These are phyloP conservation scores for Clitopilus passeckerianus DNA, from an alignment of 768 basidiomycete genomes.

Conservation along the genomic window DNA sequence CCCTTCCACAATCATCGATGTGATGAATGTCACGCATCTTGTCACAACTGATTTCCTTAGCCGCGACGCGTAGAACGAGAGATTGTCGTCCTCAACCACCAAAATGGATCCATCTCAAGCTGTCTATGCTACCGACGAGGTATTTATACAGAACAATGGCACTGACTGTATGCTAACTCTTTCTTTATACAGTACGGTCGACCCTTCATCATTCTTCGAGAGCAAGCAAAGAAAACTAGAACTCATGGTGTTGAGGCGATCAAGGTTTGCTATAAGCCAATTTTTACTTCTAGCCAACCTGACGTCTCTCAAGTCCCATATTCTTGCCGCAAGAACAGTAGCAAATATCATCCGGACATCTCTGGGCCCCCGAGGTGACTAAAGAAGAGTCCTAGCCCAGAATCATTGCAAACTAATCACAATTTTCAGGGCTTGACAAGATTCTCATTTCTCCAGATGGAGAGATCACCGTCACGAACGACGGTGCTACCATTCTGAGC, in stretches of 20 bases:
- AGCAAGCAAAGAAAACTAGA: slow-evolving; percentile 89
- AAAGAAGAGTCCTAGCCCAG: neutral
- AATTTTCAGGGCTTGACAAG: slow-evolving; percentile 78
- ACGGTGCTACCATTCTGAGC: slow-evolving; percentile 95
- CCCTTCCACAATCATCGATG: slow-evolving; percentile 23
- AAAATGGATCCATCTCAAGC: slow-evolving; percentile 52
- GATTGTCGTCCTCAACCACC: slow-evolving; percentile 6
- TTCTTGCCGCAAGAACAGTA: slow-evolving; percentile 91
- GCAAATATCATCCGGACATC: slow-evolving; percentile 94
- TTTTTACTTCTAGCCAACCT: slow-evolving; percentile 8
- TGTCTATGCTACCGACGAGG: slow-evolving; percentile 86
- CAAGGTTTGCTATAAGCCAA: slow-evolving; percentile 52
- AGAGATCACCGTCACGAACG: slow-evolving; percentile 98
- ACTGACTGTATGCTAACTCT: slow-evolving; percentile 3
- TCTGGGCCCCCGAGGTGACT: slow-evolving; percentile 83
- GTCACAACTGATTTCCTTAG: slow-evolving; percentile 23
- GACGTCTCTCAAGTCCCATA: slow-evolving; percentile 63
- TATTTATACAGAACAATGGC: slow-evolving; percentile 16
- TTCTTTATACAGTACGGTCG: slow-evolving; percentile 67
- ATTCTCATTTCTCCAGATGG: slow-evolving; percentile 95
- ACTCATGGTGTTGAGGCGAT: slow-evolving; percentile 92
- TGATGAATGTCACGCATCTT: slow-evolving; percentile 21
- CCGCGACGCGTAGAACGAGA: slow-evolving; percentile 25
- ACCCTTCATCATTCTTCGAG: slow-evolving; percentile 96
- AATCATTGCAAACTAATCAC: slow-evolving; percentile 1